These are phyloP conservation scores for Saccharomyces hybrid DNA, from an alignment of 1,139 yeast genomes.

Conservation along the genomic window DNA sequence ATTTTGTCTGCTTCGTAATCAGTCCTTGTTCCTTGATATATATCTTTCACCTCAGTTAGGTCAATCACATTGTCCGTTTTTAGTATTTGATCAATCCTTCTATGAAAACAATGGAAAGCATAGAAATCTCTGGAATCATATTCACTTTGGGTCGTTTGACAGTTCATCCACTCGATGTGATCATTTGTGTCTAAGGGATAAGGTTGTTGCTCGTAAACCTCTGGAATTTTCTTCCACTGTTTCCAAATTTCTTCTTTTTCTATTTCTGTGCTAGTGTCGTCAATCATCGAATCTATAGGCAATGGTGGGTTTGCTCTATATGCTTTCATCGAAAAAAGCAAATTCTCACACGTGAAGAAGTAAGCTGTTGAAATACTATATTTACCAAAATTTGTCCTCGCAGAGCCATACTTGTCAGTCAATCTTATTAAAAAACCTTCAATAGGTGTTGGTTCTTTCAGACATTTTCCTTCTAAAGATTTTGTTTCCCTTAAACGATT, in stretches of 20 bases:
- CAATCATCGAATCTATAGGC: constrained; percentile 33
- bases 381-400: constrained; percentile 35
- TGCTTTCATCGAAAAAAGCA: constrained; percentile 53
- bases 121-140: constrained; percentile 45
- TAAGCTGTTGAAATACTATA: constrained; percentile 52
- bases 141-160: constrained; percentile 32
- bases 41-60: constrained; percentile 39
- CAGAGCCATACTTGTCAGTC: constrained; percentile 45
- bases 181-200: constrained; percentile 42
- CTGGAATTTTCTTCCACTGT: constrained; percentile 30
- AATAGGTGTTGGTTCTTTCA: constrained; percentile 54
- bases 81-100: constrained; percentile 50
- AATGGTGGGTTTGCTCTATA: constrained; percentile 57
- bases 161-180: constrained; percentile 57
- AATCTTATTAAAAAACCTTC: constrained; percentile 70
- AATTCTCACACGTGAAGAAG: constrained; percentile 53
- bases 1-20: constrained; percentile 19
- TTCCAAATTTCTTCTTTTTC: constrained; percentile 20
- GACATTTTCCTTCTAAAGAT: constrained; percentile 11
- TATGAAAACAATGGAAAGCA: constrained; percentile 57
- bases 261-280: constrained; percentile 25
- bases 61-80: constrained; percentile 60
- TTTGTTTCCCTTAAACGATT: constrained; percentile 38
- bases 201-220: constrained; percentile 43
- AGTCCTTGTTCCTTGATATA: constrained; percentile 30